These are phyloP conservation scores for Adansonia rubrostipa DNA, from an alignment of 441 rosid species.

Conservation along the genomic window DNA sequence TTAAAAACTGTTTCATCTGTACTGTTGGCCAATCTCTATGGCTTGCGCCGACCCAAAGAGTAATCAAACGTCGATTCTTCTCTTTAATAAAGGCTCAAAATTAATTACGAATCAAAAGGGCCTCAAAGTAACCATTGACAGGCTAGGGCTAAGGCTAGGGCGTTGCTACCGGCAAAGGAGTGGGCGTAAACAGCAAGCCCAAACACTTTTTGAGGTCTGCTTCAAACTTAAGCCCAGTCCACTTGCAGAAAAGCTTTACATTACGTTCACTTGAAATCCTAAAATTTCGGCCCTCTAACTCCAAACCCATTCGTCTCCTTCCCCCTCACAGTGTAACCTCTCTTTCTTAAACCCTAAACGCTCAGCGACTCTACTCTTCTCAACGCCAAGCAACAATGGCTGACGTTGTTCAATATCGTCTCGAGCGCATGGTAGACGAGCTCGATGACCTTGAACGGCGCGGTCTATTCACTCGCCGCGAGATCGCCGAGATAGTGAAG, in stretches of 20 bases:
- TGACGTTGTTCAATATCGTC: conserved; percentile 92
- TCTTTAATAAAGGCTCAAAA: no score
- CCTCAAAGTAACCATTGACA: no score
- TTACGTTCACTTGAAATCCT: background rate
- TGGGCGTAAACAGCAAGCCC: background rate
- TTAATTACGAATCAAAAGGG: no score
- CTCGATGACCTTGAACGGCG: conserved; percentile 82
- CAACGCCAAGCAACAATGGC: conserved; percentile 55
- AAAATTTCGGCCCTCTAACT: background rate
- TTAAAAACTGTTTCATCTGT: no score
- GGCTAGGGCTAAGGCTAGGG: background rate
- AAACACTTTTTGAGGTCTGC: background rate
- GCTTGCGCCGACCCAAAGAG: no score
- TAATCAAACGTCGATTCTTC: no score
- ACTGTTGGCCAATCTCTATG: no score
- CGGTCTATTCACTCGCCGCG: conserved; percentile 66
- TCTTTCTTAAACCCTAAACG: conserved; percentile 4
- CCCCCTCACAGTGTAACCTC: background rate
- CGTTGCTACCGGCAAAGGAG: background rate
- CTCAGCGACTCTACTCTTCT: conserved; percentile 14
- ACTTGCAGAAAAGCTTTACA: background rate
- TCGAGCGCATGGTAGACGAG: conserved; percentile 95
- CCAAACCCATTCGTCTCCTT: background rate
- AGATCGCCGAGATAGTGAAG: conserved; percentile 68
- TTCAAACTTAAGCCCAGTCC: background rate